Evolutionary conservation across 2,329 filamentous ascomycete genomes (phyloP).

Genomic region (Xylariaceae sp.): DNA sequence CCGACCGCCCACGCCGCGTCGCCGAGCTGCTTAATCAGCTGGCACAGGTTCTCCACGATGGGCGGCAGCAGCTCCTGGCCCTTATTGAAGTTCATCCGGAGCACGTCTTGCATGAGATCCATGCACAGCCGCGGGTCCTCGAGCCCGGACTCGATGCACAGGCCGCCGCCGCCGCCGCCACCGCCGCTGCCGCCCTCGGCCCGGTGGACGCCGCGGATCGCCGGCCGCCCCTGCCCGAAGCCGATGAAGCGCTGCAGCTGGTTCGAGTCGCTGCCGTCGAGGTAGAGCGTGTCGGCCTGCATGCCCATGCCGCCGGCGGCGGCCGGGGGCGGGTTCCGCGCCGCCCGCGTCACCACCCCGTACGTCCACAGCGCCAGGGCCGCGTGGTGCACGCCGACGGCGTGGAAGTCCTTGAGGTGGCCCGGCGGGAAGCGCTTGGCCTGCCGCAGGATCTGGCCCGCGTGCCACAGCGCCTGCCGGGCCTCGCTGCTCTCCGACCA

Average conservation of each 20-base stretch:
- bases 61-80: constrained; percentile 42
- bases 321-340: constrained; percentile 23
- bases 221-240: constrained; percentile 46
- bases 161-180: constrained; percentile 12
- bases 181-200: background rate
- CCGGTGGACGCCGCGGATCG: constrained; percentile 34
- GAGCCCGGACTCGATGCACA: constrained; percentile 33
- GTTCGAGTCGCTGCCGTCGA: constrained; percentile 49
- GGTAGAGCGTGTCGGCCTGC: constrained; percentile 36
- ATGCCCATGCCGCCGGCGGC: constrained; percentile 26
- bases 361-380: constrained; percentile 63
- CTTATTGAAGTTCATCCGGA: constrained; percentile 44
- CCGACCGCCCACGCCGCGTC: constrained; percentile 37
- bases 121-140: constrained; percentile 53
- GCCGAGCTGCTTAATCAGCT: constrained; percentile 54
- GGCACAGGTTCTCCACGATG: constrained; percentile 60
- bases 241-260: constrained; percentile 49
- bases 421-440: constrained; percentile 47
- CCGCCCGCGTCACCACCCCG: constrained; percentile 47
- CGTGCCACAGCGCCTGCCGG: constrained; percentile 57
- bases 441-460: constrained; percentile 57
- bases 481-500: constrained; percentile 51
- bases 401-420: constrained; percentile 57
- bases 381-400: constrained; percentile 62
- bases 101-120: constrained; percentile 47